Base-by-base conservation (phyloP, 2,329 filamentous ascomycete species). In the Colletotrichum camelliae region DNA sequence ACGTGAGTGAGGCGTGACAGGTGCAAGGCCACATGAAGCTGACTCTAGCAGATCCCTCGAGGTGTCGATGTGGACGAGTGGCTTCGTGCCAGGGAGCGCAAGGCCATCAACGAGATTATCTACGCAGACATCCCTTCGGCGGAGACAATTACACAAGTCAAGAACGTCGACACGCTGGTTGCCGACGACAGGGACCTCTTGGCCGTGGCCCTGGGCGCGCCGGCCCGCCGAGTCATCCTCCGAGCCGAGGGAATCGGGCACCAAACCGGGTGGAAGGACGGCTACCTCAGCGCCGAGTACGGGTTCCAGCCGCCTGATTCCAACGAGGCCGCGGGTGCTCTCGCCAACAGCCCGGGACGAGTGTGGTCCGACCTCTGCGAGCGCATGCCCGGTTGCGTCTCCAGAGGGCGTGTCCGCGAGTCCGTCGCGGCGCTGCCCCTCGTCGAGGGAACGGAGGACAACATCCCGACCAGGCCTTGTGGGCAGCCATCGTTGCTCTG, bases 301-400 rank as follows among this genome's bases (percentile, higher is more conserved):
- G 89, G 89, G 1, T 90, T 90, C 75, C 88, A 87, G 24, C 87
- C 88, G 0, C 85, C 86, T 2, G 88, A 90, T 75, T 87, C 88
- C 15, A 87, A 89, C 75, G 88, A 88, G 72, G 83, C 88, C 0
- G 85, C 85, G 1, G 87, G 85, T 5, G 88, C 87, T 7, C 83
- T 86, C 18, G 86, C 85, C 35, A 86, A 83, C 75, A 89, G 87
- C 0, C 88, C 88, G 0, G 88, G 89, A 0, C 83, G 89, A n/a
- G 85, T 90, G 18, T 91, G 89, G 89, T 87, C 87, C 5, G 89
- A 90, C 75, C 83, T 90, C 1, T 89, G 87, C 72, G 88, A 89
- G 79, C 83, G 88, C 4, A 90, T 90, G 86, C 88, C 88, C 0
- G 89, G 88, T 0, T 89, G 87, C 61, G 85, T 89, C 2, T 85